Evolutionary conservation across 306 rosid species (phyloP).

Genomic region (Cicer pinnatifidum): DNA sequence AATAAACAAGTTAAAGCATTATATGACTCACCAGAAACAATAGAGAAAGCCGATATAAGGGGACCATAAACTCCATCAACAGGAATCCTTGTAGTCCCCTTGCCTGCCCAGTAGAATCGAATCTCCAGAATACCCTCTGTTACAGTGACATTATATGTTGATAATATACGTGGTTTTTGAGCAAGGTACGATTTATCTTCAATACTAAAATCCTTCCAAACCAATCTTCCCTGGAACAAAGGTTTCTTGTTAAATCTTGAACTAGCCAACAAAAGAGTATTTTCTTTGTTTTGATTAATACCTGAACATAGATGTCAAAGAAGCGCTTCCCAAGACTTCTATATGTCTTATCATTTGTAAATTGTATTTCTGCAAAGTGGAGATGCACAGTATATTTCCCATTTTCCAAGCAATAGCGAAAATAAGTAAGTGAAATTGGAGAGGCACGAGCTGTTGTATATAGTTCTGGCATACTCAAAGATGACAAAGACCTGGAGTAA

Average conservation of each 20-base stretch:
- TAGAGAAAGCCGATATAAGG: constrained; percentile 66
- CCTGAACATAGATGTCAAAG: constrained; percentile 72
- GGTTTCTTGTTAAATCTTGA: constrained; percentile 29
- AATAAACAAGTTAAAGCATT: constrained; percentile 7
- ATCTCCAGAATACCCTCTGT: constrained; percentile 49
- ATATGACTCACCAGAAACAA: constrained; percentile 65
- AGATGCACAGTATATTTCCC: constrained; percentile 64
- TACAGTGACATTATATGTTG: constrained; percentile 48
- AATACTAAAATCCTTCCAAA: constrained; percentile 59
- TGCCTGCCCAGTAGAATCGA: constrained; percentile 71
- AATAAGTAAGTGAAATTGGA: constrained; percentile 63
- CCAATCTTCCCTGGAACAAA: constrained; percentile 51
- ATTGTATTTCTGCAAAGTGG: constrained; percentile 62
- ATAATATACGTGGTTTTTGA: constrained; percentile 42
- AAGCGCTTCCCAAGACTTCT: constrained; percentile 61
- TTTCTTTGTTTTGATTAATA: constrained; percentile 42
- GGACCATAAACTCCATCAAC: constrained; percentile 62
- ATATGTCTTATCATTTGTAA: constrained; percentile 58
- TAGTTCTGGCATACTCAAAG: constrained; percentile 47
- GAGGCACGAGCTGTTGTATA: constrained; percentile 58
- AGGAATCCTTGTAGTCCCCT: constrained; percentile 65
- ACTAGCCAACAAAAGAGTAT: constrained; percentile 8
- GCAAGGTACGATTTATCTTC: constrained; percentile 51
- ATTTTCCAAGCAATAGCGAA: constrained; percentile 67
- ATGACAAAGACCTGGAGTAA: constrained; percentile 41